Evolutionary conservation across 2,329 filamentous ascomycete genomes (phyloP), one percentile per base, ranked within the genome.

Genomic region (Alternaria arborescens): DNA sequence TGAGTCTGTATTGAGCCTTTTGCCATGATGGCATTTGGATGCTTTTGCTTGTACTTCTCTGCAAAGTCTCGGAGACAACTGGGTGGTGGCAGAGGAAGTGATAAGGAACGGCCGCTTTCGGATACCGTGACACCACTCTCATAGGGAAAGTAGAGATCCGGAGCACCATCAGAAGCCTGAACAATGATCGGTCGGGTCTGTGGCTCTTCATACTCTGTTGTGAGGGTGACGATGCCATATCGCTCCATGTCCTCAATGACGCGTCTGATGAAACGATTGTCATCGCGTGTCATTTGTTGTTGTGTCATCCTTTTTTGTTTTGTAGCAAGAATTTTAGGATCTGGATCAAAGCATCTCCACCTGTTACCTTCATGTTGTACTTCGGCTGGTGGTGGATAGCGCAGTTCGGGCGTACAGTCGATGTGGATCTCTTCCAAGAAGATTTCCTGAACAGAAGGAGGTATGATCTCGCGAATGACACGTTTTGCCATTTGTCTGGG

Each of bases 161-260:
- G 65, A 0, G 59, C 67, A 0, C 73, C 72, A 26, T 75, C 73
- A 0, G 63, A 30, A 5, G 58, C 69, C 52, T 72, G 73, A 1
- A 71, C 18, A 2, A 73, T 65, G 1, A 75, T 36, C 0, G 73
- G 73, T 1, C 58, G 60, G 3, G 71, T 68, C 8, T 75, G 73
- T 2, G 72, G 66, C 20, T 61, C 42, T 14, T 71, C 68, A 18
- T 69, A 71, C 6, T 71, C 67, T 22, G 22, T 22, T 6, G 40
- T 0, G 0, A 55, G 61, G 1, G n/a, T 62, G 26, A 76, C 58
- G 22, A 74, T 66, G 4, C 71, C 72, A 14, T 46, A 67, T 1
- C 68, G 67, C 36, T 75, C 73, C 70, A 76, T 68, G 22, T 76
- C 73, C 3, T 74, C 70, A 1, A 74, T 26, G 0, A 71, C 56